Percentiles rank a stretch among this genome's conserved stretches.
Conservation (phyloP, 2,329 filamentous ascomycete species). For the Ophiostoma australiae region DNA sequence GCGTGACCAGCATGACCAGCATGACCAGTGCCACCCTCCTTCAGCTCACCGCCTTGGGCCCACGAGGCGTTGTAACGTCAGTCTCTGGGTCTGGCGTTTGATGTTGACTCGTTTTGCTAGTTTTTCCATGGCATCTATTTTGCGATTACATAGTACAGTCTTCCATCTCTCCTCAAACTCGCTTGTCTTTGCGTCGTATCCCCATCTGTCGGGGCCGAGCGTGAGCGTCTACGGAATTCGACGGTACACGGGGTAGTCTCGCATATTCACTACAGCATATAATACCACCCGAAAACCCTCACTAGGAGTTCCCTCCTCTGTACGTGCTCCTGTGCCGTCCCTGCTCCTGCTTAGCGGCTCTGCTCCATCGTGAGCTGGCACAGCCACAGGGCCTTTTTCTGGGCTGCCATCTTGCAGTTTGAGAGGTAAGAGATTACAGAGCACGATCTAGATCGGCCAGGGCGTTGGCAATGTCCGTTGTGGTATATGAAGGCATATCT, state of each 20-base stretch:
- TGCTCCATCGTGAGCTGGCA: too few relatives aligned
- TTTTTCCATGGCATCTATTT: background rate
- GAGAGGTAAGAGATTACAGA: too few relatives aligned
- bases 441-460: too few relatives aligned
- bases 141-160: background rate
- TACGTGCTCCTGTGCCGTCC: background rate
- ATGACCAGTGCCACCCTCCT: conserved; percentile 6
- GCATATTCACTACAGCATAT: background rate
- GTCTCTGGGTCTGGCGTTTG: background rate
- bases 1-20: background rate
- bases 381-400: too few relatives aligned
- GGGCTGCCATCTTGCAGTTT: too few relatives aligned
- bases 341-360: too few relatives aligned
- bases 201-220: conserved; percentile 8
- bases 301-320: background rate
- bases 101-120: background rate
- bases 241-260: background rate
- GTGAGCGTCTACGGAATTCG: background rate
- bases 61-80: background rate
- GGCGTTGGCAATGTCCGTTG: too few relatives aligned
- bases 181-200: background rate
- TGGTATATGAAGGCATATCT: too few relatives aligned
- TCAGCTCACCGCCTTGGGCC: conserved; percentile 8
- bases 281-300: background rate
- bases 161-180: background rate